Evolutionary conservation across 2,329 filamentous ascomycete species (phyloP).

Genomic region (Drechslera avenae): DNA sequence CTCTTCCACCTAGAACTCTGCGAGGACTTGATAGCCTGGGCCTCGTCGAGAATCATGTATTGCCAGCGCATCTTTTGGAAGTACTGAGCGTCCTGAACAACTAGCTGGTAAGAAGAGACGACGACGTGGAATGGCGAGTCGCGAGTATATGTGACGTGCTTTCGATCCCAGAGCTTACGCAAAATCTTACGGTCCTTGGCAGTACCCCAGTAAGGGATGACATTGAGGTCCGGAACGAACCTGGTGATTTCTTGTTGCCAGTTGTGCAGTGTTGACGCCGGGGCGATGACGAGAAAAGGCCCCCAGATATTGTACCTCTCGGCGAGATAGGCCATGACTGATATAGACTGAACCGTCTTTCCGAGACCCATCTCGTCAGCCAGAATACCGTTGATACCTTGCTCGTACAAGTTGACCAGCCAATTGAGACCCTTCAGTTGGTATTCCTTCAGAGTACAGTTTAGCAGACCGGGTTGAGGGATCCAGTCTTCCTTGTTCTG

Average conservation of each 20-base stretch:
- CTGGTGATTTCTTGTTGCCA: constrained; percentile 98
- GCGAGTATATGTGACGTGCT: constrained; percentile 92
- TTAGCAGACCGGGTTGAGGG: constrained; percentile 90
- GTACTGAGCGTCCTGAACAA: constrained; percentile 93
- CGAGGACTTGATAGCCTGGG: constrained; percentile 98
- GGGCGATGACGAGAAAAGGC: constrained; percentile 94
- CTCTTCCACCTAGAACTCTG: constrained; percentile 97
- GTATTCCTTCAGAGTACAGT: constrained; percentile 95
- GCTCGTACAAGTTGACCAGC: constrained; percentile 98
- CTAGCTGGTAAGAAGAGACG: constrained; percentile 95
- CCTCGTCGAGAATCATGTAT: constrained; percentile 99
- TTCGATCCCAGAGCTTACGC: constrained; percentile 98
- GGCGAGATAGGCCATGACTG: constrained; percentile 97
- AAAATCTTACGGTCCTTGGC: constrained; percentile 93
- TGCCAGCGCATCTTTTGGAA: constrained; percentile 99
- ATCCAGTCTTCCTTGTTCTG: constrained; percentile 81
- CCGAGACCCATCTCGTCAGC: constrained; percentile 99
- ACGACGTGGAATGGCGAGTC: constrained; percentile 95
- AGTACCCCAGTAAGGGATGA: constrained; percentile 96
- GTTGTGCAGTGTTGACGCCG: constrained; percentile 95
- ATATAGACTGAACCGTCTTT: constrained; percentile 98
- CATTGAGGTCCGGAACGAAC: constrained; percentile 94
- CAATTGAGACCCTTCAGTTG: constrained; percentile 99
- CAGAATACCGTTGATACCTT: constrained; percentile 98
- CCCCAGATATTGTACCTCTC: constrained; percentile 99